A percentile compares a stretch with the other conserved stretches of the same genome.
phyloP scores from a whole-genome alignment of 2,329 filamentous ascomycete genomes.

The Paecilomyces sp. region DNA sequence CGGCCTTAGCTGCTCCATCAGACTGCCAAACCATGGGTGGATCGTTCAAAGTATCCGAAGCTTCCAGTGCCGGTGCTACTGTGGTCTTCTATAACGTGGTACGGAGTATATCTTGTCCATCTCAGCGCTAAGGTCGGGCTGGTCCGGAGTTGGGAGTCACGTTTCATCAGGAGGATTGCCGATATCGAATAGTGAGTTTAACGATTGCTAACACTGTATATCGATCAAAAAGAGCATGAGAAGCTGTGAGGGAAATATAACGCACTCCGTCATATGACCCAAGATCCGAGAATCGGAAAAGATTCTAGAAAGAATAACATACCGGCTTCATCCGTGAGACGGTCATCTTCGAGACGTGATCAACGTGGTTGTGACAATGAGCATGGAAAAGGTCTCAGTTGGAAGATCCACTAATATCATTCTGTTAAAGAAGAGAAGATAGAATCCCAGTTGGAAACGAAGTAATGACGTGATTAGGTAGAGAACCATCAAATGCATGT shows the following conservation, averaged over 20 bases:
- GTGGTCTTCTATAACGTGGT: neutral
- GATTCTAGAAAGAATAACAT: neutral
- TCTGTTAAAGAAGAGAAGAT: neutral
- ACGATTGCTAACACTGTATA: neutral
- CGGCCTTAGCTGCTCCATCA: neutral
- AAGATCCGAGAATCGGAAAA: neutral
- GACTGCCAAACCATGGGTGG: neutral
- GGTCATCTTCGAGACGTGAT: neutral
- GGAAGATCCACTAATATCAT: neutral
- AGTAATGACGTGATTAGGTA: neutral
- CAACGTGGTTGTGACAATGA: neutral
- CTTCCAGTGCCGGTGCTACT: neutral
- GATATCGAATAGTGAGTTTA: neutral
- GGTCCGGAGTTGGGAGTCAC: neutral
- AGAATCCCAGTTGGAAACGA: neutral
- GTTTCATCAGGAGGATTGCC: neutral
- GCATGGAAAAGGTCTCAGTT: neutral
- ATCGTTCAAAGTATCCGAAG: neutral
- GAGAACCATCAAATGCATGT: neutral
- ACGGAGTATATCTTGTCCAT: neutral
- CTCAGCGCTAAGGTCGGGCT: neutral
- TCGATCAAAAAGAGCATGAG: neutral
- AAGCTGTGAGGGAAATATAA: neutral
- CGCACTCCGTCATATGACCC: neutral
- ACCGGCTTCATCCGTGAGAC: neutral